These are phyloP conservation scores for Candida chauliodis DNA, from an alignment of 805 yeast species.

Conservation along the genomic window DNA sequence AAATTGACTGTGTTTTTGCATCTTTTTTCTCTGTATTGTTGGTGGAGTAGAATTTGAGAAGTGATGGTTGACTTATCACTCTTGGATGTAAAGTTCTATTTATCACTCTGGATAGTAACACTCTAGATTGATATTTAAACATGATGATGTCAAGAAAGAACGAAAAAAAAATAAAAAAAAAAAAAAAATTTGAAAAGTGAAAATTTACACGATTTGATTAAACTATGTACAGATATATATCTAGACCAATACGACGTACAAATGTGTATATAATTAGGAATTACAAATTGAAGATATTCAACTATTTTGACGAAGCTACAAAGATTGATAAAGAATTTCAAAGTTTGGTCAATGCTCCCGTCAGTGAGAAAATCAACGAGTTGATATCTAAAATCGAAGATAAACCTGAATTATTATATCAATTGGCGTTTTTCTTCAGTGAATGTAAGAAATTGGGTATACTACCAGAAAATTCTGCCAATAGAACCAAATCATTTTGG, in stretches of 20 bases:
- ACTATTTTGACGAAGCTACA: neutral
- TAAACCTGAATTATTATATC: conserved; percentile 27
- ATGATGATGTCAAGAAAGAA: conserved; percentile 7
- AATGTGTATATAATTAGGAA: neutral
- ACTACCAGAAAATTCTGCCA: conserved; percentile 13
- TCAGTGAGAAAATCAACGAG: conserved; percentile 18
- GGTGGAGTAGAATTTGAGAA: conserved; percentile 7
- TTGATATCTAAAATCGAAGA: conserved; percentile 20
- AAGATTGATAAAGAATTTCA: conserved; percentile 1
- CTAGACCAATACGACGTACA: conserved; percentile 5
- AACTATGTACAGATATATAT: too few relatives aligned
- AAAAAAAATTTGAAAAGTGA: conserved; percentile 4
- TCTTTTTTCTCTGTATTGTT: conserved; percentile 13
- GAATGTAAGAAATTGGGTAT: conserved; percentile 30
- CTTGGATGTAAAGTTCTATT: neutral
- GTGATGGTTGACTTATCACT: neutral
- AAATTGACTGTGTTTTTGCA: conserved; percentile 28
- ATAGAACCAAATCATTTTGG: neutral
- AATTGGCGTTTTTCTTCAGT: conserved; percentile 28
- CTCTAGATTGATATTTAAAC: conserved; percentile 10
- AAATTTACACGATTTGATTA: too few relatives aligned
- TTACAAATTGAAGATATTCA: neutral
- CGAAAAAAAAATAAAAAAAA: neutral
- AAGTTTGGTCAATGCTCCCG: conserved; percentile 12
- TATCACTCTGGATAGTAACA: conserved; percentile 4